Base-by-base conservation (phyloP, 73 alveolate genomes). In the Paramecium octaurelia region DNA sequence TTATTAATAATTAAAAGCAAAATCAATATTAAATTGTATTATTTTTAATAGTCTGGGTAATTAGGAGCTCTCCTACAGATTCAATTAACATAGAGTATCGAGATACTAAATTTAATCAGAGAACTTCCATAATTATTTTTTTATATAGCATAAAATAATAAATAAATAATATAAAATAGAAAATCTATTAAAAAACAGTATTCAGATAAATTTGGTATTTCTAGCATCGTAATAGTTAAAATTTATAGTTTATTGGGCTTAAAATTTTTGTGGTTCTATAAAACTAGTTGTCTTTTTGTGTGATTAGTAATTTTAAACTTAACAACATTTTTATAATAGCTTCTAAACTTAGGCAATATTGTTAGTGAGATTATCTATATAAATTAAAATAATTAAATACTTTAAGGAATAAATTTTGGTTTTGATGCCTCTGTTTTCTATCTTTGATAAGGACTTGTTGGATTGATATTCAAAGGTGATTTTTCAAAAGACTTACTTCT, bases 401-500 rank as follows among this genome's bases (percentile, higher is more conserved):
- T 80, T 80, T 80, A 80, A 18, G 75, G 64, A 18, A 27, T 48
- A 46, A 80, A 80, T 80, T 80, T 80, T 9, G 91, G 91, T 80
- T 80, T 80, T 5, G 24, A 34, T 8, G 34, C 91, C 4, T 42
- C 70, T 44, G 91, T 80, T 46, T 80, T 80, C 31, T 43, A 80
- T 46, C 91, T 80, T 46, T 48, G 18, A 44, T 31, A 80, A 18
- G 91, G 91, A 48, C 76, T 42, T 2, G 76, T 80, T 23, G 91
- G 91, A 80, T 12, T 42, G 1, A 43, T 12, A 2, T 18, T 27
- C 0, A 80, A 6, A 24, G 91, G 91, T 44, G 91, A 80, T 48
- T 80, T 80, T 80, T 80, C 91, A 43, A 80, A 80, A n/a, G 91
- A 80, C 44, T 80, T 80, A 48, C 91, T 80, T 48, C 91, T 40